Percentiles rank a stretch among this genome's conserved stretches.
phyloP scores from a whole-genome alignment of 768 basidiomycete species.

The Kwoniella sp. region DNA sequence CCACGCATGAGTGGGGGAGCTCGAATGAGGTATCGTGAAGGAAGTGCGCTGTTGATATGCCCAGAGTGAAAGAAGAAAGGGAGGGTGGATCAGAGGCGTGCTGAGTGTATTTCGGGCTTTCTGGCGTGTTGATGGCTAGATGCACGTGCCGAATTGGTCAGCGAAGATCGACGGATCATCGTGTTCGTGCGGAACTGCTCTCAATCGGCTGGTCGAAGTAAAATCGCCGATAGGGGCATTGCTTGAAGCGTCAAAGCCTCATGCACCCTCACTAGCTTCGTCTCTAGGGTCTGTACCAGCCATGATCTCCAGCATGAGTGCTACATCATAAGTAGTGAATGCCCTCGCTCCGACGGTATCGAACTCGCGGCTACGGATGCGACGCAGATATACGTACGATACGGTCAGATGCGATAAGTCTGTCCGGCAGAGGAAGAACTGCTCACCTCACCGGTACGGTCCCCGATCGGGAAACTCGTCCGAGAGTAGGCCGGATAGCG shows the following conservation, averaged over 20 bases:
- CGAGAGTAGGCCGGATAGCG: conserved; percentile 33
- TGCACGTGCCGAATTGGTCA: too few species aligned
- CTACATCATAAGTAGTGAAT: conserved; percentile 24
- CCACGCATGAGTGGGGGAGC: conserved; percentile 11
- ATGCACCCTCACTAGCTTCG: too few species aligned
- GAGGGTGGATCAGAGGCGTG: conserved; percentile 24
- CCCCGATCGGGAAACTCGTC: conserved; percentile 29
- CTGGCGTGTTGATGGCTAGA: conserved; percentile 4
- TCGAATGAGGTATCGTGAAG: conserved; percentile 17
- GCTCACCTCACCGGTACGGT: conserved; percentile 33
- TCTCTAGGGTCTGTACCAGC: conserved; percentile 31
- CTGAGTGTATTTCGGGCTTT: conserved; percentile 19
- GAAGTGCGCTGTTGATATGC: conserved; percentile 32
- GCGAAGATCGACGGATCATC: too few species aligned
- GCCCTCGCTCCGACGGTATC: conserved; percentile 36
- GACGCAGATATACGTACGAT: too few species aligned
- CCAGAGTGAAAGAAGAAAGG: conserved; percentile 32
- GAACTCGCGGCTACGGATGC: conserved; percentile 5
- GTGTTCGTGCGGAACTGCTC: too few species aligned
- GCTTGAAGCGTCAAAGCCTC: too few species aligned
- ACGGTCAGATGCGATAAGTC: too few species aligned
- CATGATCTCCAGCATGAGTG: conserved; percentile 34
- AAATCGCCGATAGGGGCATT: too few species aligned
- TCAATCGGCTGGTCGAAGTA: too few species aligned
- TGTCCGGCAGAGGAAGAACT: not conserved